Base-by-base conservation (phyloP, 345 rosid genomes). In the Heritiera fomes region DNA sequence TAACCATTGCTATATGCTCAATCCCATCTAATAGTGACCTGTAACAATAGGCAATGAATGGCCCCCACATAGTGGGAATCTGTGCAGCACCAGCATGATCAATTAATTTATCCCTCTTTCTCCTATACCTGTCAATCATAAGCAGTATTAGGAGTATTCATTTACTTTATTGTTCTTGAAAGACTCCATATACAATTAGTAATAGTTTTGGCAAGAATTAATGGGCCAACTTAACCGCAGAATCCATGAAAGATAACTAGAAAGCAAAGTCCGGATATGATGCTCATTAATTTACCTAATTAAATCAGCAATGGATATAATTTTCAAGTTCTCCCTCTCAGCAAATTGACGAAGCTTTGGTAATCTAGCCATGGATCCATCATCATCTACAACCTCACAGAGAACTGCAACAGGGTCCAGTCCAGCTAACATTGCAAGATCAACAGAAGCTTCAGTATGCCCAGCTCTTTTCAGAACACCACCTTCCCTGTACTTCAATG, bases 1-100 rank as follows among this genome's bases (percentile, higher is more conserved):
- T 95, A 77, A 93, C 99, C 98, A 95, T 95, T 15, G 99, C 99
- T 79, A 95, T 89, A 86, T 95, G 99, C 86, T 94, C 97, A 62
- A 91, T 95, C 66, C 96, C 98, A 82, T 95, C 99, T 76, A 95
- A n/a, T 66, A 86, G 79, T 6, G 99, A 95, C 80, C 80, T 87
- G 76, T 92, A 92, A 79, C 97, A 95, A 77, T 91, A 85, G 47
- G 94, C 96, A 17, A 81, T 89, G 82, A 95, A 95, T 67, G 93
- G 93, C 28, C 98, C 98, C 99, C 99, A 93, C 92, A 86, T 89
- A 64, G 99, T 95, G 0, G 99, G 99, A 68, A 95, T 86, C 79
- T 82, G 80, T 76, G 99, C 94, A 8, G 94, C 94, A 79, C 93
- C 86, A 76, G 96, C 86, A 82, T 81, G 83, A 17, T 92, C 99